Percentiles rank a stretch among this genome's conserved stretches.
phyloP scores from a whole-genome alignment of 345 rosid genomes.

The Cardiospermum halicacabum region DNA sequence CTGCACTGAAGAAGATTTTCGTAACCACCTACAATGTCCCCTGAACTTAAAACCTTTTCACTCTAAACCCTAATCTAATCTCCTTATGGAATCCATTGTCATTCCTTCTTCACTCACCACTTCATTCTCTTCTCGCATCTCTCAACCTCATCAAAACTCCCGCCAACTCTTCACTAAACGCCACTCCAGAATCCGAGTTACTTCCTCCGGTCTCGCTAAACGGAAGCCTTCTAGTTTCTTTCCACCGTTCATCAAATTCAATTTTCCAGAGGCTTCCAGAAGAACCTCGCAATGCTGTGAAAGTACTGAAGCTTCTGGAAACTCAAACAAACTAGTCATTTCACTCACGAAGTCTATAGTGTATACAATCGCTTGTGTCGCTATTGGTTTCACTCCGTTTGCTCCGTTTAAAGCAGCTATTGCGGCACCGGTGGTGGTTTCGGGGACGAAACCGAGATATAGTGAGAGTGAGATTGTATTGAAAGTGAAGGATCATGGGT shows the following conservation, averaged over 20 bases:
- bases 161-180: constrained; percentile 25
- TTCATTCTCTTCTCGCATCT: constrained; percentile 29
- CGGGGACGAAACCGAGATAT: constrained; percentile 27
- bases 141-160: constrained; percentile 19
- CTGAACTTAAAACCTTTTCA: neutral
- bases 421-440: constrained; percentile 39
- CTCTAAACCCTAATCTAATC: neutral
- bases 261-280: constrained; percentile 19
- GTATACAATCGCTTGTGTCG: constrained; percentile 54
- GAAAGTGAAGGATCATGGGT: constrained; percentile 43
- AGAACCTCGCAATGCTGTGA: constrained; percentile 18
- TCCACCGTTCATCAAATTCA: constrained; percentile 24
- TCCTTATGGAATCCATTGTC: constrained; percentile 44
- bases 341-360: constrained; percentile 39
- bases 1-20: neutral
- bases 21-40: constrained; percentile 11
- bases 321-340: constrained; percentile 13
- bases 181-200: constrained; percentile 4
- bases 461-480: constrained; percentile 28
- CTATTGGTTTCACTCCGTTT: constrained; percentile 55
- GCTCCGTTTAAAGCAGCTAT: constrained; percentile 43
- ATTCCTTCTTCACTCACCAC: constrained; percentile 29
- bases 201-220: neutral
- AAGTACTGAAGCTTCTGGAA: constrained; percentile 13
- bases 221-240: constrained; percentile 11